Percentiles rank a stretch among this genome's conserved stretches.
Conservation (phyloP, 257 asterid species). For the Eustoma russellianum region DNA sequence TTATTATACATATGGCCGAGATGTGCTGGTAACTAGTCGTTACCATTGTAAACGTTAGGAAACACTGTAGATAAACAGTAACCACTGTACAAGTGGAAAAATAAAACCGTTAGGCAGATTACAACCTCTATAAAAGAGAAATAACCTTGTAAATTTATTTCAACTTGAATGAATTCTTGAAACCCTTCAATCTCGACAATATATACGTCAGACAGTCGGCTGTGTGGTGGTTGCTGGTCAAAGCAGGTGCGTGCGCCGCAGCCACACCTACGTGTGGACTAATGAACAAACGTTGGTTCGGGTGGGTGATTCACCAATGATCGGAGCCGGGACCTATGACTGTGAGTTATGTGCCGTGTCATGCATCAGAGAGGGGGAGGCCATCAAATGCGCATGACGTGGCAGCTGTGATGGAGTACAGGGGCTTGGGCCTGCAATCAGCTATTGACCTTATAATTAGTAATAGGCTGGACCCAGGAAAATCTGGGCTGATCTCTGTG, state of each 20-base stretch:
- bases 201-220: too few species aligned
- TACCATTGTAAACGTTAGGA: too few species aligned
- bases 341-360: constrained; percentile 70
- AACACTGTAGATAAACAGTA: too few species aligned
- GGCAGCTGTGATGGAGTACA: constrained; percentile 94
- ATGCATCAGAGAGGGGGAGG: constrained; percentile 98
- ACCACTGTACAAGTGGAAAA: too few species aligned
- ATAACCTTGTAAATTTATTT: too few species aligned
- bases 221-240: constrained; percentile 82
- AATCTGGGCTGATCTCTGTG: constrained; percentile 85
- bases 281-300: constrained; percentile 85
- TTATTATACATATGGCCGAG: too few species aligned
- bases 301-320: constrained; percentile 87
- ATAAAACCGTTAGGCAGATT: too few species aligned
- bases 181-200: too few species aligned
- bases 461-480: constrained; percentile 53
- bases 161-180: too few species aligned
- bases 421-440: constrained; percentile 56
- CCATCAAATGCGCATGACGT: constrained; percentile 89
- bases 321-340: constrained; percentile 90
- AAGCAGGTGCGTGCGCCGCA: constrained; percentile 89
- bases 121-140: too few species aligned
- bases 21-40: too few species aligned
- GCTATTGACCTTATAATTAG: constrained; percentile 73
- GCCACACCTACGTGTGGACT: constrained; percentile 96